Conservation (phyloP, 1,139 yeast genomes). For the Casaregolazyma lundiana region DNA sequence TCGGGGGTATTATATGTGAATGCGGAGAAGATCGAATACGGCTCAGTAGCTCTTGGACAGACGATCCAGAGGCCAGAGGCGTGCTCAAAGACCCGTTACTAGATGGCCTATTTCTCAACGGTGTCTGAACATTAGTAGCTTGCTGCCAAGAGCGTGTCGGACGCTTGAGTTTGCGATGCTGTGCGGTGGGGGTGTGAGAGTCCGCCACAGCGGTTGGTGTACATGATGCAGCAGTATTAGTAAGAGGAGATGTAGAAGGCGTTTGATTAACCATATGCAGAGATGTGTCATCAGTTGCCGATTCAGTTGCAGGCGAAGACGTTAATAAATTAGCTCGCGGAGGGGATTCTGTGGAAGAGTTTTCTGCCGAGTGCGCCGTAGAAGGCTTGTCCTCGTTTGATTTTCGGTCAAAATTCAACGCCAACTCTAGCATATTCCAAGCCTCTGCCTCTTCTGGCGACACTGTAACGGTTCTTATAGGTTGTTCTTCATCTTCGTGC, state of each 20-base stretch:
- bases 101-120: slow-evolving; percentile 3
- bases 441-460: slow-evolving; percentile 30
- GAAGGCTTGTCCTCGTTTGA: background rate
- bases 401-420: slow-evolving; percentile 12
- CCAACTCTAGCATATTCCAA: slow-evolving; percentile 32
- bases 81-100: slow-evolving; percentile 1
- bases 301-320: background rate
- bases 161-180: slow-evolving; percentile 19
- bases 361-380: background rate
- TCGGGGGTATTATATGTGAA: background rate
- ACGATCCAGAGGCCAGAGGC: slow-evolving; percentile 8
- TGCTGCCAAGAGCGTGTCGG: slow-evolving; percentile 15
- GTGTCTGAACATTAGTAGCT: background rate
- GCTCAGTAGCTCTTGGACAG: slow-evolving; percentile 23
- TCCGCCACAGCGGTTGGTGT: background rate
- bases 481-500: background rate
- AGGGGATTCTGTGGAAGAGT: background rate
- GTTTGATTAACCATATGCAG: slow-evolving; percentile 3
- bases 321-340: background rate
- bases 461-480: slow-evolving; percentile 11
- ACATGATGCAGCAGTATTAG: background rate
- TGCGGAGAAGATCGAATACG: slow-evolving; percentile 19
- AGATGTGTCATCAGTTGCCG: background rate
- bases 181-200: background rate
- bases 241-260: slow-evolving; percentile 7